phyloP scores from a whole-genome alignment of 2,329 filamentous ascomycete species.

The Podosphaera fusca region DNA sequence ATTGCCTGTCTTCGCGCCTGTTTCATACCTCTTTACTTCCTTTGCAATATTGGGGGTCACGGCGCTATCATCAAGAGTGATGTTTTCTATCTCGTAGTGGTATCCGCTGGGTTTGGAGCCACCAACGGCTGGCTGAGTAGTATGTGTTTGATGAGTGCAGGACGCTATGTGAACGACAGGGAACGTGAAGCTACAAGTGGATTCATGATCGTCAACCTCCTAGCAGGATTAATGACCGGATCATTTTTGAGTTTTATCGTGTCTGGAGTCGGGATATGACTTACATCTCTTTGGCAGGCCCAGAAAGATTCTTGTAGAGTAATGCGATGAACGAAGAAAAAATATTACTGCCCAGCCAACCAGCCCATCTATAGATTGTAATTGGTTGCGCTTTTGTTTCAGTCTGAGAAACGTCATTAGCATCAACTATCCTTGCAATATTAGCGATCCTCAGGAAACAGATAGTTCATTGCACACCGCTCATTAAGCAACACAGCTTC shows the following conservation, averaged over 20 bases:
- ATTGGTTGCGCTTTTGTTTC: too few species aligned
- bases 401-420: too few species aligned
- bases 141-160: conserved; percentile 77
- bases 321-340: too few species aligned
- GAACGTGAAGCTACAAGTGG: conserved; percentile 77
- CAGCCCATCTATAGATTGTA: too few species aligned
- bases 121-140: conserved; percentile 75
- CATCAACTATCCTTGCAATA: too few species aligned
- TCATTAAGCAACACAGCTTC: too few species aligned
- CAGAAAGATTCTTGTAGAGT: too few species aligned
- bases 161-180: conserved; percentile 55
- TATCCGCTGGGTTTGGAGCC: conserved; percentile 65
- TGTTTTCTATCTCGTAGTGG: conserved; percentile 62
- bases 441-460: too few species aligned
- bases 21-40: conserved; percentile 65
- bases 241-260: conserved; percentile 72
- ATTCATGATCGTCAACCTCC: conserved; percentile 85
- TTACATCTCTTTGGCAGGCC: neutral
- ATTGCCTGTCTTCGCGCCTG: conserved; percentile 39
- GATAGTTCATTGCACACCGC: too few species aligned
- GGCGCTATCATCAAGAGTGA: conserved; percentile 61
- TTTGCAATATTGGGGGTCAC: conserved; percentile 67
- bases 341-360: too few species aligned
- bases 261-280: conserved; percentile 16
- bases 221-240: conserved; percentile 60